These are phyloP conservation scores for Cymbopogon citratus DNA, from an alignment of 176 grass and related monocot genomes.

Conservation along the genomic window DNA sequence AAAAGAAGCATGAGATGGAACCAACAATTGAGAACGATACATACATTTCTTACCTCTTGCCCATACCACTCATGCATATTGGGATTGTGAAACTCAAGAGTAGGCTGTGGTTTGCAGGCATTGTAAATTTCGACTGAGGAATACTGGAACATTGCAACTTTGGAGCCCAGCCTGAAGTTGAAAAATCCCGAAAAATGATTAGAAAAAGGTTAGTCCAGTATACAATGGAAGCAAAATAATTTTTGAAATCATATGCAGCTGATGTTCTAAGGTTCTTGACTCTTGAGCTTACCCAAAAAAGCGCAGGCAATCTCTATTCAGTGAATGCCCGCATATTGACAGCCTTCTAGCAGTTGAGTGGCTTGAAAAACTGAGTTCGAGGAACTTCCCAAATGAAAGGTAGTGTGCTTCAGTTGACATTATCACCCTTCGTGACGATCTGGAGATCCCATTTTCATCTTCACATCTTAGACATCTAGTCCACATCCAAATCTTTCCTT, in stretches of 20 bases:
- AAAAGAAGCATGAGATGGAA: conserved; percentile 9
- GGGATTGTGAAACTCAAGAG: conserved; percentile 64
- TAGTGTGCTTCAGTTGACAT: conserved; percentile 64
- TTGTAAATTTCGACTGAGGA: conserved; percentile 73
- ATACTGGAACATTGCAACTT: conserved; percentile 85
- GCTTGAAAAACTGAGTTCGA: conserved; percentile 91
- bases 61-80: conserved; percentile 51
- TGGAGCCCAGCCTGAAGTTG: conserved; percentile 74
- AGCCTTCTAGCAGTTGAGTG: conserved; percentile 71
- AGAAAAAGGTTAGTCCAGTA: not conserved
- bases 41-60: conserved; percentile 67
- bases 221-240: not conserved
- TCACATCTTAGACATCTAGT: conserved; percentile 83
- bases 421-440: conserved; percentile 51
- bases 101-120: conserved; percentile 64
- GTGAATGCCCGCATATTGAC: conserved; percentile 73
- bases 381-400: conserved; percentile 92
- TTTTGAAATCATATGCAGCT: not conserved
- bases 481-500: conserved; percentile 97
- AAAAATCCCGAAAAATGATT: not conserved
- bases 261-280: not conserved
- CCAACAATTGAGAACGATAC: conserved; percentile 3
- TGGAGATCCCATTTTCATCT: conserved; percentile 43
- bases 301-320: conserved; percentile 84
- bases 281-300: conserved; percentile 71